phyloP scores from a whole-genome alignment of 495 filamentous ascomycete genomes.

The Friedmanniomyces endolithicus region DNA sequence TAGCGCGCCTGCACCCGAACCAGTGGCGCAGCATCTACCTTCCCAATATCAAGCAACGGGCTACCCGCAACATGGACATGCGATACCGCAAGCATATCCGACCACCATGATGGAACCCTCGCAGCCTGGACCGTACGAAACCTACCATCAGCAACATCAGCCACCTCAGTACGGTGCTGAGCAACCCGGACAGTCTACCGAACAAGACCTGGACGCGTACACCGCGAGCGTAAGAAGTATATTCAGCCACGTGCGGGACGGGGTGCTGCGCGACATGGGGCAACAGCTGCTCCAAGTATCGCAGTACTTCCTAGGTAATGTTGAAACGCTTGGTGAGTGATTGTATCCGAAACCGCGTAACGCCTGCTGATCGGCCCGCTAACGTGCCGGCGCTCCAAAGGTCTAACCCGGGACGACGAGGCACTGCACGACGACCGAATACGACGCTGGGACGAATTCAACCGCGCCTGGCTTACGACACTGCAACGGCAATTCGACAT shows the following conservation, averaged over 20 bases:
- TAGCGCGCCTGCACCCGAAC: slow-evolving; percentile 45
- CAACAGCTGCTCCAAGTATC: slow-evolving; percentile 65
- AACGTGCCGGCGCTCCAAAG: slow-evolving; percentile 27
- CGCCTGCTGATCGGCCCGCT: not conserved
- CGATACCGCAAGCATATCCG: slow-evolving; percentile 29
- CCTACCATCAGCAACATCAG: slow-evolving; percentile 25
- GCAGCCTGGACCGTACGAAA: slow-evolving; percentile 24
- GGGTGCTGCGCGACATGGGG: slow-evolving; percentile 61
- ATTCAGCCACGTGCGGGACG: slow-evolving; percentile 61
- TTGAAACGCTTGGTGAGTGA: slow-evolving; percentile 68
- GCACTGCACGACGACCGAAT: slow-evolving; percentile 56
- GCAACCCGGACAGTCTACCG: slow-evolving; percentile 29
- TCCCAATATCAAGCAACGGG: slow-evolving; percentile 43
- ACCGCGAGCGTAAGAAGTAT: slow-evolving; percentile 58
- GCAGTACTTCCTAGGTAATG: slow-evolving; percentile 72
- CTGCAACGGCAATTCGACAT: slow-evolving; percentile 81
- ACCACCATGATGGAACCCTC: slow-evolving; percentile 40
- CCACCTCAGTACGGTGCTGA: slow-evolving; percentile 24
- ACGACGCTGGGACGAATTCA: slow-evolving; percentile 87
- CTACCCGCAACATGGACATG: slow-evolving; percentile 43
- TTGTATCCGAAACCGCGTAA: slow-evolving; percentile 34
- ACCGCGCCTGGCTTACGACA: slow-evolving; percentile 80
- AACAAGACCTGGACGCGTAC: slow-evolving; percentile 63
- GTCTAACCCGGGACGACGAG: slow-evolving; percentile 64
- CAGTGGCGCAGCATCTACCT: slow-evolving; percentile 36